Evolutionary conservation across 208 protist genomes (phyloP).

Genomic region (Leptomonas pyrrhocoris): DNA sequence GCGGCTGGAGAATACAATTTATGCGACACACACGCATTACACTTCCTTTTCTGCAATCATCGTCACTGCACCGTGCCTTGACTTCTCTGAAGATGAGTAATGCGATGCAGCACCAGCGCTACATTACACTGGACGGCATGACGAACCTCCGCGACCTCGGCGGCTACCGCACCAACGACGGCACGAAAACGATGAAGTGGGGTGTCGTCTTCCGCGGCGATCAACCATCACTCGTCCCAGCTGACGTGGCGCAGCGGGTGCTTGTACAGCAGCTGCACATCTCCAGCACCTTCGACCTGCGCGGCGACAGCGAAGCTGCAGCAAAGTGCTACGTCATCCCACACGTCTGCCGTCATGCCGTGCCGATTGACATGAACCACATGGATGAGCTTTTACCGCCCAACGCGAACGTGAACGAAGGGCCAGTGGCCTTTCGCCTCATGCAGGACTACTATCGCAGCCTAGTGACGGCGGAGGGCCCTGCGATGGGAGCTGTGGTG

Average conservation of each 20-base stretch:
- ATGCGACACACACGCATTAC: too few species aligned
- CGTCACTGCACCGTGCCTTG: too few species aligned
- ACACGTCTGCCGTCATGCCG: conserved; percentile 24
- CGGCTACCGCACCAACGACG: conserved; percentile 37
- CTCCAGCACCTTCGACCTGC: conserved; percentile 41
- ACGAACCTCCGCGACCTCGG: conserved; percentile 52
- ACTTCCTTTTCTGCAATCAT: too few species aligned
- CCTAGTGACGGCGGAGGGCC: conserved; percentile 14
- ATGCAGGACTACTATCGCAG: conserved; percentile 30
- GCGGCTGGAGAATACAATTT: too few species aligned
- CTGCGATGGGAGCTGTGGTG: conserved; percentile 28
- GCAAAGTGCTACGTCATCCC: conserved; percentile 33
- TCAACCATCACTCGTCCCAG: conserved; percentile 27
- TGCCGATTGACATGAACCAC: conserved; percentile 27
- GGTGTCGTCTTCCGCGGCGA: conserved; percentile 50
- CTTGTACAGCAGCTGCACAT: conserved; percentile 43
- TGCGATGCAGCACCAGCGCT: conserved; percentile 24
- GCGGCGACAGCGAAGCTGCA: conserved; percentile 22
- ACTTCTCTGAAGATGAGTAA: conserved; percentile 12
- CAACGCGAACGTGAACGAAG: conserved; percentile 18
- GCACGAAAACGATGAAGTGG: conserved; percentile 40
- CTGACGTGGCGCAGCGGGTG: conserved; percentile 27
- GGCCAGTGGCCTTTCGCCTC: neutral
- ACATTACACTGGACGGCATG: conserved; percentile 34
- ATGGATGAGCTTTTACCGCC: conserved; percentile 5